Percentiles rank a stretch among this genome's conserved stretches.
Conservation (phyloP, 2,329 filamentous ascomycete species). For the Xylaria sp. region DNA sequence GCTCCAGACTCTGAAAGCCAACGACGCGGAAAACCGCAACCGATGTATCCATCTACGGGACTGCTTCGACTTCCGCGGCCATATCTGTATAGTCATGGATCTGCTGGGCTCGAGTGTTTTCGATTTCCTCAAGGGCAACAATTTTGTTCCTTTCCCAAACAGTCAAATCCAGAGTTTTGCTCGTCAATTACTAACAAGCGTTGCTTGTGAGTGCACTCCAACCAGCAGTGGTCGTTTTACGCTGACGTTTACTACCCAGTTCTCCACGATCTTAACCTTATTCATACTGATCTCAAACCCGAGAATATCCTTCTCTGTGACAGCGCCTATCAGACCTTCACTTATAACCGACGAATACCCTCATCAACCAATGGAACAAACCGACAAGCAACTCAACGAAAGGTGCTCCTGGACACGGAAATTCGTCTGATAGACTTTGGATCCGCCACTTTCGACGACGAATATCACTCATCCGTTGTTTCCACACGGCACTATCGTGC, state of each 20-base stretch:
- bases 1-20: conserved; percentile 86
- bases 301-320: conserved; percentile 73
- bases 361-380: conserved; percentile 66
- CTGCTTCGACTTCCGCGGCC: conserved; percentile 95
- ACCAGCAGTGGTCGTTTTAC: background rate
- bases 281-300: conserved; percentile 82
- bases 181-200: conserved; percentile 94
- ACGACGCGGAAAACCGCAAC: conserved; percentile 90
- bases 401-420: conserved; percentile 70
- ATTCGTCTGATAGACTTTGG: conserved; percentile 75
- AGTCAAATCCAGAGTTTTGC: conserved; percentile 98
- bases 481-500: conserved; percentile 73
- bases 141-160: conserved; percentile 95
- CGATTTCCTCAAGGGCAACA: conserved; percentile 94
- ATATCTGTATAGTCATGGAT: conserved; percentile 86
- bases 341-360: conserved; percentile 72
- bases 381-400: conserved; percentile 66
- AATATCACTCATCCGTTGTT: conserved; percentile 74
- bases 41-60: conserved; percentile 96
- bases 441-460: conserved; percentile 74
- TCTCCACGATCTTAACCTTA: conserved; percentile 93
- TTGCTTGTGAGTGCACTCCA: conserved; percentile 77
- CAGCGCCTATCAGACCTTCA: conserved; percentile 71
- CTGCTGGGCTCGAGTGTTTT: conserved; percentile 93
- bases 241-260: conserved; percentile 58